Conservation (phyloP, 192 early-diverging fungal genomes). For the Mortierella claussenii region DNA sequence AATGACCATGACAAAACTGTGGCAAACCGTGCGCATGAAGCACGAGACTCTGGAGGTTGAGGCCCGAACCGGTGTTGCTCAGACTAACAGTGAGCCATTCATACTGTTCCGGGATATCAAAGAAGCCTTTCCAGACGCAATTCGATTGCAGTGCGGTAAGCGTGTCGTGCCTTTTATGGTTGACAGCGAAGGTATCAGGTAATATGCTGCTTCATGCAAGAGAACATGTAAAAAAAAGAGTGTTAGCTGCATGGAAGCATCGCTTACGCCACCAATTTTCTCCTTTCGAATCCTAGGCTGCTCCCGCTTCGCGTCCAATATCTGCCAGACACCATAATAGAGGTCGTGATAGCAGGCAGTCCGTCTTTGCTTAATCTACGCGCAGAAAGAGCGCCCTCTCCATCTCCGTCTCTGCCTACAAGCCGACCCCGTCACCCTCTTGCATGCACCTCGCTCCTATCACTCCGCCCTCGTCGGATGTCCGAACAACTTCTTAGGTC, state of each 20-base stretch:
- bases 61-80: background rate
- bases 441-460: too few relatives aligned
- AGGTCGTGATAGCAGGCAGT: too few relatives aligned
- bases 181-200: background rate
- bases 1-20: background rate
- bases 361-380: too few relatives aligned
- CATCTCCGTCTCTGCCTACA: too few relatives aligned
- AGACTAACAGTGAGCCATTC: background rate
- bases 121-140: background rate
- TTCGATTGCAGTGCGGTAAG: slow-evolving; percentile 2
- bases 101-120: background rate
- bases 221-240: too few relatives aligned
- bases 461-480: too few relatives aligned
- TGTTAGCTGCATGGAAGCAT: background rate
- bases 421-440: too few relatives aligned
- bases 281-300: background rate
- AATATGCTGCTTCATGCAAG: background rate
- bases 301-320: too few relatives aligned
- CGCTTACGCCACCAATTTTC: background rate
- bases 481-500: too few relatives aligned
- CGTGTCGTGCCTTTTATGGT: slow-evolving; percentile 2
- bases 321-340: too few relatives aligned
- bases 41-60: background rate
- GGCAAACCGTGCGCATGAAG: background rate
- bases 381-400: too few relatives aligned